Base-by-base conservation (phyloP, 441 rosid genomes). In the Gossypium davidsonii region DNA sequence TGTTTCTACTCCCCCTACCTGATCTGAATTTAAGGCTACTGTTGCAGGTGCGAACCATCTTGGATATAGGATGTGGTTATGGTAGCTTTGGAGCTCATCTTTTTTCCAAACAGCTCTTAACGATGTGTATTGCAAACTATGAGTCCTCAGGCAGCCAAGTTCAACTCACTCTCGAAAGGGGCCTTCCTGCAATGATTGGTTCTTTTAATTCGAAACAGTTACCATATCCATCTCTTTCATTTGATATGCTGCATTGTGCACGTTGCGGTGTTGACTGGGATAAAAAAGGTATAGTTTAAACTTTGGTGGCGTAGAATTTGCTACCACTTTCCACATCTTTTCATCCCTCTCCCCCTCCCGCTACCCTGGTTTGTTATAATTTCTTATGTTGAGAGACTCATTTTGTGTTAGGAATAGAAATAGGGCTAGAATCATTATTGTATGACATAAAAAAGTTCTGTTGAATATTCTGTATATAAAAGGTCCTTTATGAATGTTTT, bases 11-110 rank as follows among this genome's bases (percentile, higher is more conserved):
- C 57, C 37, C 62, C 70, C 11, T 64, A 25, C 51, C 17, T 59
- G 34, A 58, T 72, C 60, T 65, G 77, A 74, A 44, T 42, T 56
- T 6, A 42, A 15, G 20, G 21, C 20, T 31, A 17, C 46, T 25
- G 64, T 83, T 85, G 77, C 90, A 96, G 99, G 87, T 94, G 67
- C 86, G 99, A 78, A 90, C 94, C 65, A 85, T 94, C 53, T 86
- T 94, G 87, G 98, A 94, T 79, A 89, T 96, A 72, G 98, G 98
- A 74, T 94, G 98, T 76, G 99, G 98, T 77, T 96, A 92, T 70
- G 98, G 99, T 72, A 96, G 99, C 88, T 96, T 91, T 81, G 99
- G 99, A 59, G 99, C 99, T 20, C 99, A 93, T 85, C 90, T 96
- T 23, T 81, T 86, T 48, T 89, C 97, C 3, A 90, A 89, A 74